Evolutionary conservation across 208 protist species (phyloP), one percentile per base, ranked within the genome.

Genomic region (Porcisia hertigi): DNA sequence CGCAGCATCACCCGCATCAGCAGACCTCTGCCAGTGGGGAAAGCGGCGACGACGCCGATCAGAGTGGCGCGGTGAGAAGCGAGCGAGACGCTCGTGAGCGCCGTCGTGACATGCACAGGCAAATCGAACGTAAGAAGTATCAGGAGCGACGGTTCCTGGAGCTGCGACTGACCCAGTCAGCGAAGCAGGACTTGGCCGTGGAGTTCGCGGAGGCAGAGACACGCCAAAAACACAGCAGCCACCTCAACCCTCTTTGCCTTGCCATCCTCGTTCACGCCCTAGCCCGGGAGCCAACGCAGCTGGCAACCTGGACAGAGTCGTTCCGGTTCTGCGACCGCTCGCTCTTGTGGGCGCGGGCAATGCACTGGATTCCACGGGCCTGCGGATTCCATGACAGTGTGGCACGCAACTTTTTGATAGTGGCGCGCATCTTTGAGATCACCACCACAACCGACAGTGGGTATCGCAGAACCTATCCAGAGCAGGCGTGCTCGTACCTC

Each of bases 231-330:
- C 64, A 91, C 71, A 63, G 47, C 16, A 86, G 79, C 65, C 83
- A 94, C 71, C 66, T 96, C 30, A 88, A 93, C 71, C 87, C 92
- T 14, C 69, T 94, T 53, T 87, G 86, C 47, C 84, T 96, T 34
- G 91, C 84, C 71, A 86, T 96, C 25, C 72, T 96, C 1, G 76
- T 95, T 47, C 90, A 96, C 67, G 89, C 91, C 58, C 59, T 87
- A 6, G 83, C 84, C 6, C 80, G 81, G 59, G 81, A 88, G 80
- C 88, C 88, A 25, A 59, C 65, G 34, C 88, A 92, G 65, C 69
- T 93, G n/a, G 86, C 90, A 49, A 92, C 87, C 34, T 97, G 93
- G 93, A 94, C 88, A 43, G 93, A 97, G 82, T 86, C 85, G 25
- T 91, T 95, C 75, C 90, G 90, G 39, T 94, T 97, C 69, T 91